phyloP scores from a whole-genome alignment of 2,329 filamentous ascomycete genomes.

The Hansfordia pulvinata region DNA sequence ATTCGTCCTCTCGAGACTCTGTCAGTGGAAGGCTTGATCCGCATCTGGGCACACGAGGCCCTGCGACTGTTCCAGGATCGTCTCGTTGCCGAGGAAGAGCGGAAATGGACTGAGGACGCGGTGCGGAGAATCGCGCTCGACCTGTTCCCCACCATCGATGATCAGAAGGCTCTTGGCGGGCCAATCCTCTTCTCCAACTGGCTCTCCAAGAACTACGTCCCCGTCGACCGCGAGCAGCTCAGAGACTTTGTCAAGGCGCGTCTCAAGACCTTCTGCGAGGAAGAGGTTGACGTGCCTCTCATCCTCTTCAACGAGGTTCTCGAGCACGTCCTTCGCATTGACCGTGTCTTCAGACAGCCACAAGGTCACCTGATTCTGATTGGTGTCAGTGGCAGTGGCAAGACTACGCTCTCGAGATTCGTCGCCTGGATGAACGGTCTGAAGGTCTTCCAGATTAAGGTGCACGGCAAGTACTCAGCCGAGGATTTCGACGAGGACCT shows the following conservation, averaged over 20 bases:
- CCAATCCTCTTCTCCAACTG: conserved; percentile 99
- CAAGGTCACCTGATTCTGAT: conserved; percentile 98
- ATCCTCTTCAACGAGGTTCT: conserved; percentile 99
- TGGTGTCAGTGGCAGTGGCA: conserved; percentile 95
- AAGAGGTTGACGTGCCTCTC: conserved; percentile 95
- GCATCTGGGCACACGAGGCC: conserved; percentile 97
- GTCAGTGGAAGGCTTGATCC: conserved; percentile 78
- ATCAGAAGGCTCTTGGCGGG: conserved; percentile 74
- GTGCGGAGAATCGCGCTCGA: conserved; percentile 79
- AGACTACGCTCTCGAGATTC: conserved; percentile 94
- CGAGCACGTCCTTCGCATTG: conserved; percentile 94
- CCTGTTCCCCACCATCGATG: conserved; percentile 90
- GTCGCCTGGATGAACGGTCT: conserved; percentile 99
- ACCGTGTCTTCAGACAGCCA: conserved; percentile 95
- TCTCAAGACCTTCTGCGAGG: conserved; percentile 96
- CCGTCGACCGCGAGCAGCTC: conserved; percentile 87
- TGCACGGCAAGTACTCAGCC: conserved; percentile 94
- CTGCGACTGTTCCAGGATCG: conserved; percentile 94
- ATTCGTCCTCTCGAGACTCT: conserved; percentile 84
- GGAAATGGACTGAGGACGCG: conserved; percentile 85
- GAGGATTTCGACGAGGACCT: conserved; percentile 99
- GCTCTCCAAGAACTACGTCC: conserved; percentile 97
- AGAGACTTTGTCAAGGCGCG: conserved; percentile 96
- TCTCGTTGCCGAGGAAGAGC: conserved; percentile 85
- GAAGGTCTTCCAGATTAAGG: conserved; percentile 99